A percentile compares a stretch with the other conserved stretches of the same genome.
Evolutionary conservation across 345 rosid genomes (phyloP).

Genomic region (Linum lewisii): DNA sequence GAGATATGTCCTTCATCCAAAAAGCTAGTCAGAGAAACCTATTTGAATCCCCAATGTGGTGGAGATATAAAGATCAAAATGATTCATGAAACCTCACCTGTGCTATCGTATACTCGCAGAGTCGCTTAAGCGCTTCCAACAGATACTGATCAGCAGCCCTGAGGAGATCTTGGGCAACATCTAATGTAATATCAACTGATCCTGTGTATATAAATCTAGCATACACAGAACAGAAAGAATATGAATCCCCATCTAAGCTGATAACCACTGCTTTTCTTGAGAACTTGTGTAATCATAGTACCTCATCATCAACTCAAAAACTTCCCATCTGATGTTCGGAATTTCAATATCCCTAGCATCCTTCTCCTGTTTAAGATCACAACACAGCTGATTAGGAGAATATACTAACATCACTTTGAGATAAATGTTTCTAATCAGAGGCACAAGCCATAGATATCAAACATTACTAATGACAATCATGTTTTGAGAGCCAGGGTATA

Average conservation of each 20-base stretch:
- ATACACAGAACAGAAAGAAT: constrained; percentile 15
- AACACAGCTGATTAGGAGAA: background rate
- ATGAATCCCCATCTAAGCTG: background rate
- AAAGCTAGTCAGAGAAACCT: background rate
- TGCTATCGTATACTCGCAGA: constrained; percentile 92
- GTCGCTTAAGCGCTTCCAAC: constrained; percentile 92
- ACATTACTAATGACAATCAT: background rate
- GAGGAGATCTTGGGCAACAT: constrained; percentile 89
- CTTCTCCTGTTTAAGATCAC: constrained; percentile 47
- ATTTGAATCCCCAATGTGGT: background rate
- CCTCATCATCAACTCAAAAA: constrained; percentile 99
- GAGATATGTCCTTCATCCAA: constrained; percentile 58
- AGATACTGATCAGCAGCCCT: constrained; percentile 99
- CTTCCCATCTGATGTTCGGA: constrained; percentile 99
- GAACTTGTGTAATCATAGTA: constrained; percentile 22
- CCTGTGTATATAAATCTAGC: constrained; percentile 96
- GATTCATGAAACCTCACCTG: constrained; percentile 47
- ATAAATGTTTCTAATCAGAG: background rate
- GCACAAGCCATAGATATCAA: background rate
- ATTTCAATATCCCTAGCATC: constrained; percentile 97
- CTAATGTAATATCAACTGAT: constrained; percentile 72
- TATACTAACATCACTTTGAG: background rate
- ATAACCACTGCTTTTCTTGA: background rate
- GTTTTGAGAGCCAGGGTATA: background rate
- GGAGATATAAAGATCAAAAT: background rate